Base-by-base conservation (phyloP, 2,329 filamentous ascomycete genomes). In the Coniochaeta pulveracea region DNA sequence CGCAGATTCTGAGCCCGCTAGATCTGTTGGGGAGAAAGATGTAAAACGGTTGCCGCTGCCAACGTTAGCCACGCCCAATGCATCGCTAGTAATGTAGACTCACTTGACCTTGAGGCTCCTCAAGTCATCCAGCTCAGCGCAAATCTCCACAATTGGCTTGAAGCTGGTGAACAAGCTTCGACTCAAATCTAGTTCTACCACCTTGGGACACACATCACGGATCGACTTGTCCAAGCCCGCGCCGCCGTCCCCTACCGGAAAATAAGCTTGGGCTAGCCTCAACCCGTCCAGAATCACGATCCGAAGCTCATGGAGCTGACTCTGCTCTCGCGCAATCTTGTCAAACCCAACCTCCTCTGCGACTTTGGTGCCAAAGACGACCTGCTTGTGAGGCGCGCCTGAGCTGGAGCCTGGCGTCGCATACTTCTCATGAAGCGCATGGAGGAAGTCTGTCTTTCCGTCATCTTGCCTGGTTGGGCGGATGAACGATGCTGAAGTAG, bases 261-360 rank as follows among this genome's bases (percentile, higher is more conserved):
- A 19, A 17, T 48, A 55, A 2, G 59, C 54, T 19, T 43, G 49
- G 8, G 50, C 56, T 40, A 96, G 69, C 33, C 73, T 65, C 49
- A 85, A 58, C 10, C 80, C 78, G 57, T 96, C 88, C 6, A 98
- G 64, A 24, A 96, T 74, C 32, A 93, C 77, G 35, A 88, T 77
- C 43, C 71, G 79, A 38, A 96, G 67, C 46, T 91, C 83, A 35
- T 79, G 64, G 19, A 96, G 64, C 49, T 80, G 66, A 44, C 86
- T 80, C 48, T 93, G 77, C 56, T 88, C 76, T 43, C 71, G 71
- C 26, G 81, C 75, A 43, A 95, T 85, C 64, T 95, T 95, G 45
- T 93, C 86, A 46, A 96, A 96, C 19, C 91, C 91, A 21, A 96
- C 75, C 58, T 96, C 89, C 58, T 96, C 82, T 5, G 85, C 89